A percentile compares a stretch with the other conserved stretches of the same genome.
These are phyloP conservation scores for Colletotrichum nymphaeae DNA, from an alignment of 2,329 filamentous ascomycete species.

Conservation along the genomic window DNA sequence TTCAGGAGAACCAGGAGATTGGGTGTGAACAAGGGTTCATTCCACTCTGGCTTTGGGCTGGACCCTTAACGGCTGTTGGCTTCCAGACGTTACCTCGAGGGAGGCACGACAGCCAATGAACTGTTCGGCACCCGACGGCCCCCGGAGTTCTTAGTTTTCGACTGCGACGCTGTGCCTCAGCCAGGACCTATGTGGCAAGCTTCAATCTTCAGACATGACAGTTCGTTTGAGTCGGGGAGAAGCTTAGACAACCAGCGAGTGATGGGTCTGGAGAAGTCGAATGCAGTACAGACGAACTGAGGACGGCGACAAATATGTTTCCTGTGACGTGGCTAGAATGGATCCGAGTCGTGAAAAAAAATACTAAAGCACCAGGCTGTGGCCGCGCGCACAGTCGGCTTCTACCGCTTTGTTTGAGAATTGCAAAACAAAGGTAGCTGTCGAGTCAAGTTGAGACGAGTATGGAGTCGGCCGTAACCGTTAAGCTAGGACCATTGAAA, in stretches of 20 bases:
- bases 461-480: conserved; percentile 8
- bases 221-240: neutral
- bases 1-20: conserved; percentile 25
- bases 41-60: neutral
- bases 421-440: neutral
- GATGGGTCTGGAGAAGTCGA: neutral
- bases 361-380: neutral
- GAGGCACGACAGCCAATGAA: conserved; percentile 3
- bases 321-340: conserved; percentile 18
- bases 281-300: conserved; percentile 21
- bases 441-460: conserved; percentile 32
- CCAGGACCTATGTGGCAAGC: neutral
- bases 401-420: conserved; percentile 9
- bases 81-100: neutral
- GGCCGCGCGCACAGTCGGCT: neutral
- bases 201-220: neutral
- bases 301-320: conserved; percentile 8
- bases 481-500: neutral
- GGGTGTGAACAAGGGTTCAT: conserved; percentile 14
- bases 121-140: neutral
- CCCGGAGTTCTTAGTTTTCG: neutral
- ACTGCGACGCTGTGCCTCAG: neutral
- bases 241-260: neutral
- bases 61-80: conserved; percentile 1
- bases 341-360: conserved; percentile 15